Evolutionary conservation across 345 rosid species (phyloP), one percentile per base, ranked within the genome.

Genomic region (Syzygium aromaticum): DNA sequence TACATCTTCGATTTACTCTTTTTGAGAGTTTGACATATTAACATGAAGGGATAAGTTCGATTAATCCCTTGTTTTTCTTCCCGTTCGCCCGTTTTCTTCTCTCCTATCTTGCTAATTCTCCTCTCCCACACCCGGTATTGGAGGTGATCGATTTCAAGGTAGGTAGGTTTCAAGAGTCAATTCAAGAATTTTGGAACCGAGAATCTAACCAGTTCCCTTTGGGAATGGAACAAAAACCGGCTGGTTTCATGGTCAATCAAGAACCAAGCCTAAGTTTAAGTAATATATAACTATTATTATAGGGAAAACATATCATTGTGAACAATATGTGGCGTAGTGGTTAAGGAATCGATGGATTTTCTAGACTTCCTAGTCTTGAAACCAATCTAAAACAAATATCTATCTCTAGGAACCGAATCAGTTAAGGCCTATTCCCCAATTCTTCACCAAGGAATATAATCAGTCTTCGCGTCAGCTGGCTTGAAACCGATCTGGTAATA

Each of bases 191-290:
- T 52, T 52, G 14, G 53, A 52, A 52, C 15, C 53, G 4, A 52
- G 16, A 52, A 52, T 57, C 7, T 57, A 25, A 57, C 27, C 0
- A 1, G 27, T 11, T 25, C 28, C 28, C 28, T 57, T 23, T 10
- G 28, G 28, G 14, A 57, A 57, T 57, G 63, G 28, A 57, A 25
- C 0, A 10, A 0, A n/a, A 23, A 57, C 11, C 27, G 12, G 10
- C 2, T 2, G 3, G 3, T 25, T 57, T 57, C 27, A 4, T 6
- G 63, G 15, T 25, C 6, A 0, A 57, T 0, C 10, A 3, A 25
- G 63, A 57, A 57, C 15, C 3, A 57, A 2, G 25, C 63, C 11
- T 57, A 11, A 52, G 54, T 52, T 52, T 52, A 15, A 57, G 28
- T 25, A 57, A 57, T 57, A 57, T 57, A 57, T 57, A 57, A 57